Conservation (phyloP, 768 basidiomycete genomes). For the Nevesoporus exiguus region DNA sequence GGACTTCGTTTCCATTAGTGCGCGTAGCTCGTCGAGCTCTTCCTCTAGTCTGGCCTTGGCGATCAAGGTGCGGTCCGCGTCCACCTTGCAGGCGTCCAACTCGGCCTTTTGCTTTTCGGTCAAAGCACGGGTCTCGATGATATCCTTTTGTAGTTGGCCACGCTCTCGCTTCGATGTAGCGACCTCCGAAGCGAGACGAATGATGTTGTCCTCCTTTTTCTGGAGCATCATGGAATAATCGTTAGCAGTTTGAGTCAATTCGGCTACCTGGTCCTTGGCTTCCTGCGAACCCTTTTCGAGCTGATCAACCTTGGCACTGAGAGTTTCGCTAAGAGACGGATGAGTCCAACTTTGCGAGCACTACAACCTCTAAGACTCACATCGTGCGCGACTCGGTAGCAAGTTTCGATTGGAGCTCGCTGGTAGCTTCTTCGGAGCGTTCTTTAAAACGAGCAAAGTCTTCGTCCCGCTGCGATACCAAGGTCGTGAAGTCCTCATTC, state of each 20-base stretch:
- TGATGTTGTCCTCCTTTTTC: constrained; percentile 72
- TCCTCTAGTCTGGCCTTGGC: constrained; percentile 63
- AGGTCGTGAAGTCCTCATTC: constrained; percentile 65
- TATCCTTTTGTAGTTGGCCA: constrained; percentile 51
- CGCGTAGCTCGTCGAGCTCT: constrained; percentile 84
- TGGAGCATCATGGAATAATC: constrained; percentile 75
- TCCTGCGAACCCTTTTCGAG: constrained; percentile 69
- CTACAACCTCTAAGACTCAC: constrained; percentile 39
- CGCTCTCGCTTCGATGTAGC: constrained; percentile 53
- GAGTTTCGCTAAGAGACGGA: constrained; percentile 48
- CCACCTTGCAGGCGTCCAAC: constrained; percentile 55
- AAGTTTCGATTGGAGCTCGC: constrained; percentile 72
- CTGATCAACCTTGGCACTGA: constrained; percentile 54
- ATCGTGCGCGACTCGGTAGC: constrained; percentile 57
- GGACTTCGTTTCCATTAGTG: constrained; percentile 79
- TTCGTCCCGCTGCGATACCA: constrained; percentile 74
- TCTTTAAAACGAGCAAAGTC: constrained; percentile 73
- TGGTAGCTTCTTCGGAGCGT: constrained; percentile 58
- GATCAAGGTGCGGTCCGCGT: constrained; percentile 41
- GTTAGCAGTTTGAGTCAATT: constrained; percentile 70
- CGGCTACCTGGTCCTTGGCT: constrained; percentile 71
- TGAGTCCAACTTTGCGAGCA: background rate
- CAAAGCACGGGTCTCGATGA: constrained; percentile 65
- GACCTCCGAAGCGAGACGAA: constrained; percentile 50
- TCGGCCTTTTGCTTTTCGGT: constrained; percentile 64